Evolutionary conservation across 1,139 yeast species (phyloP).

Genomic region (Arxiozyma slooffiae): DNA sequence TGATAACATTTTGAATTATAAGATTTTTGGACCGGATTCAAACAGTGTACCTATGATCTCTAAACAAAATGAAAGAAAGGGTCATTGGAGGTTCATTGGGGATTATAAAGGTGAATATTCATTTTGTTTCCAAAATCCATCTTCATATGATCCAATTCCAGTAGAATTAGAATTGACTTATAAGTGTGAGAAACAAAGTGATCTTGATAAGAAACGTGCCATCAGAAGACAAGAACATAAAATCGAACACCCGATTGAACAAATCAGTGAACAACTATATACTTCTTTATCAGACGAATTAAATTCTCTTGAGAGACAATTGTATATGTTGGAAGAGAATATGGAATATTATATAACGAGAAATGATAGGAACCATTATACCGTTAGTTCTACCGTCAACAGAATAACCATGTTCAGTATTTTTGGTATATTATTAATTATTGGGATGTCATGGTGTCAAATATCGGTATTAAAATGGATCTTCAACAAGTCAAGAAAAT

Average conservation of each 20-base stretch:
- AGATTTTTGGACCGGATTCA: conserved; percentile 60
- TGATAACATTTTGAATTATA: conserved; percentile 68
- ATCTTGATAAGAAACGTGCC: conserved; percentile 26
- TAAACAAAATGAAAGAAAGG: conserved; percentile 68
- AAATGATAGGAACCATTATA: conserved; percentile 82
- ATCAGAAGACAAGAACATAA: conserved; percentile 39
- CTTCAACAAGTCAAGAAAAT: conserved; percentile 78
- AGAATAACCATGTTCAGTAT: conserved; percentile 79
- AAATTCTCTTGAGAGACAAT: conserved; percentile 54
- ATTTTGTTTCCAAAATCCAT: conserved; percentile 57
- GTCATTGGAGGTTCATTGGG: conserved; percentile 71
- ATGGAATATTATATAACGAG: conserved; percentile 85
- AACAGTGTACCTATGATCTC: conserved; percentile 36
- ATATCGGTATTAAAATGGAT: conserved; percentile 75
- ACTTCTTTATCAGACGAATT: conserved; percentile 47
- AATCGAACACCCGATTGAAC: conserved; percentile 2
- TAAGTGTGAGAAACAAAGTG: conserved; percentile 38
- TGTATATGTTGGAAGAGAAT: conserved; percentile 53
- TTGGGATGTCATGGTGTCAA: conserved; percentile 78
- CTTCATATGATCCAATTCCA: conserved; percentile 76
- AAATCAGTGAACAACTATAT: conserved; percentile 36
- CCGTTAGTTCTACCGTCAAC: conserved; percentile 80
- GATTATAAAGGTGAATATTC: conserved; percentile 74
- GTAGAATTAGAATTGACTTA: conserved; percentile 74
- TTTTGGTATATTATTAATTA: conserved; percentile 71